phyloP scores from a whole-genome alignment of 2,329 filamentous ascomycete genomes.

The Periglandula ipomoeae region DNA sequence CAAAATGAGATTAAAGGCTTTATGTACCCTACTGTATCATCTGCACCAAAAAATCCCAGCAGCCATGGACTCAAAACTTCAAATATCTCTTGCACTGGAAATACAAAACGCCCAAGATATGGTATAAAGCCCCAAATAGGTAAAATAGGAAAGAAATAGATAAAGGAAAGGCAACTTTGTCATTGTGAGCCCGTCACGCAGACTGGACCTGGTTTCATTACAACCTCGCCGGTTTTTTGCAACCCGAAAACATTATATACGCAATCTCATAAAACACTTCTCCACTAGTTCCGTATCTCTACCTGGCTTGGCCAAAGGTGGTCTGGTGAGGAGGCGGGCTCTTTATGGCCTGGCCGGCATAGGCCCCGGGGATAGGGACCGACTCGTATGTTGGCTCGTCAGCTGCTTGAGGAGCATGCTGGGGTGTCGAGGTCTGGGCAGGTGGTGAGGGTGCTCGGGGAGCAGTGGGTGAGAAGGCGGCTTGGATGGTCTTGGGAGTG shows the following conservation, averaged over 20 bases:
- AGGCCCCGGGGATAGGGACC: slow-evolving; percentile 84
- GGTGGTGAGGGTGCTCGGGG: slow-evolving; percentile 5
- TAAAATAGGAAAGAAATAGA: slow-evolving; percentile 10
- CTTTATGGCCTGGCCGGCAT: slow-evolving; percentile 48
- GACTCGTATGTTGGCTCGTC: slow-evolving; percentile 78
- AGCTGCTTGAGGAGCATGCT: slow-evolving; percentile 59
- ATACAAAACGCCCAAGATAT: slow-evolving; percentile 11
- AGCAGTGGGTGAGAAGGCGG: slow-evolving; percentile 48
- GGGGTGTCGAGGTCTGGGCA: slow-evolving; percentile 15
- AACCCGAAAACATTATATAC: no score
- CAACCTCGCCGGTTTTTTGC: no score
- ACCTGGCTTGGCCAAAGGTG: slow-evolving; percentile 29
- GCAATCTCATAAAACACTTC: background rate
- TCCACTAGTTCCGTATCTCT: background rate
- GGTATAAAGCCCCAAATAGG: slow-evolving; percentile 12
- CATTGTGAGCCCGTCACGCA: background rate
- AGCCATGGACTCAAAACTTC: background rate
- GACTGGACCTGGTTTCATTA: no score
- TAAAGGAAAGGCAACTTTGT: background rate
- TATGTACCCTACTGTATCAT: no score
- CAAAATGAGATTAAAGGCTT: background rate
- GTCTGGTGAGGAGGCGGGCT: slow-evolving; percentile 39
- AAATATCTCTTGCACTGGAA: background rate
- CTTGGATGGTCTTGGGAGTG: slow-evolving; percentile 59
- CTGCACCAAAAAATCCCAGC: background rate